A percentile compares a stretch with the other conserved stretches of the same genome.
phyloP scores from a whole-genome alignment of 257 asterid species.

The Scutellaria barbata region DNA sequence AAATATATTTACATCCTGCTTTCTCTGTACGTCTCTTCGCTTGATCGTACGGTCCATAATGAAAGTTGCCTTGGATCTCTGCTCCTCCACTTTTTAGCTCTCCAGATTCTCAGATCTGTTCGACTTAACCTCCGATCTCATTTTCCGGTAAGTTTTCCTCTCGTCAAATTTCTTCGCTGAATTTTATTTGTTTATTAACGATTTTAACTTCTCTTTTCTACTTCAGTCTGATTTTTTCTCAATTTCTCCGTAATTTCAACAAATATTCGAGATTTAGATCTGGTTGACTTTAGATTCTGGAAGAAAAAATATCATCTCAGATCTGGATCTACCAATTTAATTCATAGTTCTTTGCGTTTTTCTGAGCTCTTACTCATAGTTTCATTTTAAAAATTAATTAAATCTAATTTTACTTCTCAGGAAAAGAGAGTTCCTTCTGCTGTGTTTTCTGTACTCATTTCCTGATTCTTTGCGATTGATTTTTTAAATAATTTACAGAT shows the following conservation, averaged over 20 bases:
- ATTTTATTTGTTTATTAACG: background rate
- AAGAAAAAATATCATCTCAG: background rate
- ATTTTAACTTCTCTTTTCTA: background rate
- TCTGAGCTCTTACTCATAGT: background rate
- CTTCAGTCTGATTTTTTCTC: background rate
- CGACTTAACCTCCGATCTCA: slow-evolving; percentile 51
- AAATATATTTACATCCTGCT: slow-evolving; percentile 33
- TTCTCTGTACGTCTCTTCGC: slow-evolving; percentile 43
- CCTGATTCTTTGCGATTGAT: background rate
- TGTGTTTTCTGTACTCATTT: background rate
- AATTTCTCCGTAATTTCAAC: background rate
- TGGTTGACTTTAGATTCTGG: slow-evolving; percentile 30
- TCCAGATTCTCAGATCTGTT: slow-evolving; percentile 41
- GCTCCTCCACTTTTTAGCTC: slow-evolving; percentile 40
- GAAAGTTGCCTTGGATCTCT: slow-evolving; percentile 44
- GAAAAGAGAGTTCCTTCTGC: background rate
- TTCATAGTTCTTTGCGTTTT: background rate
- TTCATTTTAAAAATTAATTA: background rate
- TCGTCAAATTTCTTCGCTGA: background rate
- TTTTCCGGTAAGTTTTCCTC: slow-evolving; percentile 40
- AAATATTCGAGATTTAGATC: background rate
- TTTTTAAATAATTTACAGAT: slow-evolving; percentile 15
- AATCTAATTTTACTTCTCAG: background rate
- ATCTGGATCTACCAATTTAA: slow-evolving; percentile 22
- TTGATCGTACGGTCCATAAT: slow-evolving; percentile 62